Conservation (phyloP, 2,329 filamentous ascomycete species). For the Aschersonia sp. region DNA sequence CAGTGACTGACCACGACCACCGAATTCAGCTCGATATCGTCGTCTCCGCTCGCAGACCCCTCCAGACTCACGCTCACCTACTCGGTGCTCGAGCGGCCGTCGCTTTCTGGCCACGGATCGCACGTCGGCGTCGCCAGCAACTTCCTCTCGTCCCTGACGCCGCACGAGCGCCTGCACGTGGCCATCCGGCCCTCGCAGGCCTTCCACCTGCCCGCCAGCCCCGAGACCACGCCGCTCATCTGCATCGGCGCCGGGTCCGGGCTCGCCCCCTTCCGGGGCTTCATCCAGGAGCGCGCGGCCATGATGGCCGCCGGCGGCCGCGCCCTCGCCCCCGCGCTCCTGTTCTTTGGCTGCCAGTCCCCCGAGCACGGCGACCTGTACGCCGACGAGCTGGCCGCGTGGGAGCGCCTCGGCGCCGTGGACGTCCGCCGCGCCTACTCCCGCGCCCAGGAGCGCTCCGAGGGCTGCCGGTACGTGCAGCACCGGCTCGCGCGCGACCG, state of each 20-base stretch:
- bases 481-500: slow-evolving; percentile 23
- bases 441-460: slow-evolving; percentile 22
- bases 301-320: slow-evolving; percentile 32
- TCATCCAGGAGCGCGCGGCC: slow-evolving; percentile 45
- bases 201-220: slow-evolving; percentile 33
- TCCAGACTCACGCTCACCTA: slow-evolving; percentile 51
- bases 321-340: slow-evolving; percentile 45
- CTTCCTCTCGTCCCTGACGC: slow-evolving; percentile 37
- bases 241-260: slow-evolving; percentile 39
- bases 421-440: slow-evolving; percentile 46
- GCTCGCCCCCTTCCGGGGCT: slow-evolving; percentile 48
- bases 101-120: slow-evolving; percentile 31
- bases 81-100: slow-evolving; percentile 44
- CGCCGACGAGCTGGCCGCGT: slow-evolving; percentile 38
- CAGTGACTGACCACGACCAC: background rate
- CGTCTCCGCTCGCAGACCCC: slow-evolving; percentile 48
- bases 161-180: slow-evolving; percentile 32
- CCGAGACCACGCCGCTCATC: slow-evolving; percentile 32
- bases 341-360: slow-evolving; percentile 49
- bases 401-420: slow-evolving; percentile 46
- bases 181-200: slow-evolving; percentile 27
- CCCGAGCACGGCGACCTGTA: slow-evolving; percentile 45
- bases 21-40: slow-evolving; percentile 47
- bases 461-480: slow-evolving; percentile 34
- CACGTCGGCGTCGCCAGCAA: slow-evolving; percentile 46